Evolutionary conservation across 768 basidiomycete genomes (phyloP).

Genomic region (Lactarius quietus): DNA sequence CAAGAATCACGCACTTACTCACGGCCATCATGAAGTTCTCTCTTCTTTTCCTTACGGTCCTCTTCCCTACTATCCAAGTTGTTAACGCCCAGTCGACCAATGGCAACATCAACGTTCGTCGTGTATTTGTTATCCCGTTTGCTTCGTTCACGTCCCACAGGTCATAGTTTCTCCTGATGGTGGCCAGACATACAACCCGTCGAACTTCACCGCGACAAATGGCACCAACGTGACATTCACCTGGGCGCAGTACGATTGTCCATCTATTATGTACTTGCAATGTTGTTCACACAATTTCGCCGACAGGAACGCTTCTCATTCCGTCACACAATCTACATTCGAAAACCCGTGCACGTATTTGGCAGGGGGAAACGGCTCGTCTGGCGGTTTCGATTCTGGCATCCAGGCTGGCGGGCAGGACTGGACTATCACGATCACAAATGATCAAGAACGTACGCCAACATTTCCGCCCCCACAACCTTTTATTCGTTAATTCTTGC

Average conservation of each 20-base stretch:
- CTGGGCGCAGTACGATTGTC: conserved; percentile 42
- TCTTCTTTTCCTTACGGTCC: too few species aligned
- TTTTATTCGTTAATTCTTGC: background rate
- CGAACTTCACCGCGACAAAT: conserved; percentile 46
- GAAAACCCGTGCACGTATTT: conserved; percentile 39
- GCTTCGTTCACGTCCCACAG: conserved; percentile 28
- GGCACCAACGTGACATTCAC: conserved; percentile 53
- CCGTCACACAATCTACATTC: conserved; percentile 35
- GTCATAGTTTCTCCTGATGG: conserved; percentile 43
- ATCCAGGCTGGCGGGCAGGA: conserved; percentile 35
- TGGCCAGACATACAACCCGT: conserved; percentile 42
- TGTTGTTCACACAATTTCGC: background rate
- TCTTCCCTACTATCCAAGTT: too few species aligned
- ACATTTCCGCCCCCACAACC: background rate
- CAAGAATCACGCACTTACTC: too few species aligned
- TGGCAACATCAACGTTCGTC: conserved; percentile 23
- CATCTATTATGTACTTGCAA: background rate
- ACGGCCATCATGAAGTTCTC: too few species aligned
- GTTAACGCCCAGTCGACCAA: too few species aligned
- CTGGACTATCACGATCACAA: conserved; percentile 49
- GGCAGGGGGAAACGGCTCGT: conserved; percentile 33
- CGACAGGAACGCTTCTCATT: conserved; percentile 26
- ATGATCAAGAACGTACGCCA: conserved; percentile 44
- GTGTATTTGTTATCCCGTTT: background rate
- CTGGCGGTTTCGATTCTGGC: conserved; percentile 53